Evolutionary conservation across 352 stramenopile genomes (phyloP).

Genomic region (Pythium dissimile): DNA sequence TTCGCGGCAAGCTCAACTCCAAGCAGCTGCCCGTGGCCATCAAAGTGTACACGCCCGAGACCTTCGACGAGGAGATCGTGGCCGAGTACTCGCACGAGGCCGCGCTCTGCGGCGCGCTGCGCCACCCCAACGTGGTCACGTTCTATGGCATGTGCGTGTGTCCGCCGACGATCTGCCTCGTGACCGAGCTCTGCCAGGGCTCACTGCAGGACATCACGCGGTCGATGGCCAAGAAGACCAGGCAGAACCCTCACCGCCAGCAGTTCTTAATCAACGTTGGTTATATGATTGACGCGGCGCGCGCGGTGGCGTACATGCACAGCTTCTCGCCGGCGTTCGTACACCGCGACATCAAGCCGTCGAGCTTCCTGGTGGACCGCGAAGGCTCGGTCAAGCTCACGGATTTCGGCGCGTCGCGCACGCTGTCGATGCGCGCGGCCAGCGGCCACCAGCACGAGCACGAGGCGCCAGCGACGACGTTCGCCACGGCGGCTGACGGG

Average conservation of each 20-base stretch:
- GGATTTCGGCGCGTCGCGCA: slow-evolving; percentile 54
- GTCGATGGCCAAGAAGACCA: slow-evolving; percentile 7
- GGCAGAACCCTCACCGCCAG: slow-evolving; percentile 15
- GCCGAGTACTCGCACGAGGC: slow-evolving; percentile 45
- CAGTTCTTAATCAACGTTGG: slow-evolving; percentile 32
- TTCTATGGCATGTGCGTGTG: slow-evolving; percentile 56
- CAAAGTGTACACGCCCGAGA: slow-evolving; percentile 61
- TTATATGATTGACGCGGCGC: slow-evolving; percentile 44
- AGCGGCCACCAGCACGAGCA: slow-evolving; percentile 14
- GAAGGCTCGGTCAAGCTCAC: slow-evolving; percentile 45
- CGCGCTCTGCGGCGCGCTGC: slow-evolving; percentile 32
- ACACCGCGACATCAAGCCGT: slow-evolving; percentile 50
- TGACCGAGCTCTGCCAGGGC: slow-evolving; percentile 51
- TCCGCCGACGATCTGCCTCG: slow-evolving; percentile 47
- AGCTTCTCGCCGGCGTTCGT: slow-evolving; percentile 49
- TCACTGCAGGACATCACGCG: slow-evolving; percentile 28
- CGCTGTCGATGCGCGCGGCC: slow-evolving; percentile 7
- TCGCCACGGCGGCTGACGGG: not conserved
- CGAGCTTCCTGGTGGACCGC: slow-evolving; percentile 55
- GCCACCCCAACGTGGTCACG: slow-evolving; percentile 44
- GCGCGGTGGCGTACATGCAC: slow-evolving; percentile 44
- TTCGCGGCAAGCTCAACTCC: slow-evolving; percentile 32
- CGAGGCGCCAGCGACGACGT: not conserved
- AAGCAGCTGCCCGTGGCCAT: slow-evolving; percentile 37
- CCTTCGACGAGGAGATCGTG: slow-evolving; percentile 39